Conservation (phyloP, 768 basidiomycete species). For the Rubroboletus pulcherrimus region DNA sequence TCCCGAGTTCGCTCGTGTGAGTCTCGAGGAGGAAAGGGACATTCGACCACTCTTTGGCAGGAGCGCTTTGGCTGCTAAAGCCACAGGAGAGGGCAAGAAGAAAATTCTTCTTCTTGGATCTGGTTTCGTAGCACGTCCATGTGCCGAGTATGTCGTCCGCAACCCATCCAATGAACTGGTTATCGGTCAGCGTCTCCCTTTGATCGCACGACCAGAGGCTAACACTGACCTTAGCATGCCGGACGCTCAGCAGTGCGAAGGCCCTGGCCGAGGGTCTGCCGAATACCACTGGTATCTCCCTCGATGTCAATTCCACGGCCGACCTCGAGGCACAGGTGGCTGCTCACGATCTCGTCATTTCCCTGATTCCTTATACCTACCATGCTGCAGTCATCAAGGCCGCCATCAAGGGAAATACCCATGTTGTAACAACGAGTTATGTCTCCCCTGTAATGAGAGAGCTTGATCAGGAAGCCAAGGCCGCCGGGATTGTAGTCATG, state of each 20-base stretch:
- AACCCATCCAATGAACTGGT: slow-evolving; percentile 79
- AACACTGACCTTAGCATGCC: slow-evolving; percentile 57
- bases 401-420: slow-evolving; percentile 74
- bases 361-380: slow-evolving; percentile 92
- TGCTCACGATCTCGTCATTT: slow-evolving; percentile 89
- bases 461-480: slow-evolving; percentile 74
- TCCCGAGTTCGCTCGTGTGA: slow-evolving; percentile 83
- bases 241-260: slow-evolving; percentile 76
- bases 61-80: slow-evolving; percentile 43
- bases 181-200: slow-evolving; percentile 53
- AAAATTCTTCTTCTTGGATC: slow-evolving; percentile 88
- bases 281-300: slow-evolving; percentile 66
- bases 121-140: slow-evolving; percentile 95
- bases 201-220: neutral
- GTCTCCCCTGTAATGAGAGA: slow-evolving; percentile 88
- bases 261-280: slow-evolving; percentile 65
- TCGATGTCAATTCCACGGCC: slow-evolving; percentile 71
- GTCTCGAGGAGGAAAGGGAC: slow-evolving; percentile 70
- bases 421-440: slow-evolving; percentile 96
- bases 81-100: slow-evolving; percentile 50
- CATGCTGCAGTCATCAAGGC: slow-evolving; percentile 89
- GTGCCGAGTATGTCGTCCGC: slow-evolving; percentile 88
- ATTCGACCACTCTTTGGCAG: slow-evolving; percentile 75
- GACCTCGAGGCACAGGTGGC: slow-evolving; percentile 81
- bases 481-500: slow-evolving; percentile 89